Evolutionary conservation across 768 basidiomycete species (phyloP).

Genomic region (Lactarius indigo): DNA sequence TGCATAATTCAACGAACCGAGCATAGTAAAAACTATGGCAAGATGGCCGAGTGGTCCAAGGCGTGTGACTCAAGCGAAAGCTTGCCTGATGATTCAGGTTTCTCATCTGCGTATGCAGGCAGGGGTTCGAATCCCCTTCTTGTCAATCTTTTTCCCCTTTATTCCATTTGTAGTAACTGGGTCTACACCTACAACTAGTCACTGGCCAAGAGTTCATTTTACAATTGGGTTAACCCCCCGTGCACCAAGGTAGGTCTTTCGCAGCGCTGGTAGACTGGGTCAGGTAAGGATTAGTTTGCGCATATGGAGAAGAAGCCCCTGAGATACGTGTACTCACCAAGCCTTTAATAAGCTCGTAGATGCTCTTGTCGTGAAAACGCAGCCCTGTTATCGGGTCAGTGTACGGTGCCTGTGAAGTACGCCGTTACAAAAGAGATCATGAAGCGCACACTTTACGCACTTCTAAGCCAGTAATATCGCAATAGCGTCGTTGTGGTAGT

Average conservation of each 20-base stretch:
- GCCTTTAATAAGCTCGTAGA: constrained; percentile 78
- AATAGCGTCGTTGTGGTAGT: constrained; percentile 70
- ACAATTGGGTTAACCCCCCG: constrained; percentile 39
- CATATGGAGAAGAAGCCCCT: neutral
- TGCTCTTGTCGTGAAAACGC: constrained; percentile 80
- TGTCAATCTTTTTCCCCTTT: constrained; percentile 23
- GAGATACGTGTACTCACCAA: constrained; percentile 44
- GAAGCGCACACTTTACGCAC: constrained; percentile 34
- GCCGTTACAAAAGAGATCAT: neutral
- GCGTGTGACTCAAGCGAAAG: constrained; percentile 33
- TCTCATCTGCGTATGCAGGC: constrained; percentile 31
- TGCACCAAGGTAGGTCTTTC: constrained; percentile 69
- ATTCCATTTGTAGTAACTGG: neutral
- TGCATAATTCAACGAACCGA: neutral
- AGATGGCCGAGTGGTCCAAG: constrained; percentile 33
- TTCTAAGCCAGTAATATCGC: constrained; percentile 85
- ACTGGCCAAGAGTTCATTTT: constrained; percentile 24
- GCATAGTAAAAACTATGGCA: constrained; percentile 11
- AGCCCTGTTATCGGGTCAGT: constrained; percentile 79
- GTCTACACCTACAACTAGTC: neutral
- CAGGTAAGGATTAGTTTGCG: neutral
- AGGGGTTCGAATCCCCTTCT: constrained; percentile 33
- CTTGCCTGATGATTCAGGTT: constrained; percentile 28
- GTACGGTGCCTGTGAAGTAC: constrained; percentile 60
- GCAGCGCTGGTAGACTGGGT: constrained; percentile 61